Evolutionary conservation across 2,329 filamentous ascomycete species (phyloP), one percentile per base, ranked within the genome.

Genomic region (Alternaria gansuensis): DNA sequence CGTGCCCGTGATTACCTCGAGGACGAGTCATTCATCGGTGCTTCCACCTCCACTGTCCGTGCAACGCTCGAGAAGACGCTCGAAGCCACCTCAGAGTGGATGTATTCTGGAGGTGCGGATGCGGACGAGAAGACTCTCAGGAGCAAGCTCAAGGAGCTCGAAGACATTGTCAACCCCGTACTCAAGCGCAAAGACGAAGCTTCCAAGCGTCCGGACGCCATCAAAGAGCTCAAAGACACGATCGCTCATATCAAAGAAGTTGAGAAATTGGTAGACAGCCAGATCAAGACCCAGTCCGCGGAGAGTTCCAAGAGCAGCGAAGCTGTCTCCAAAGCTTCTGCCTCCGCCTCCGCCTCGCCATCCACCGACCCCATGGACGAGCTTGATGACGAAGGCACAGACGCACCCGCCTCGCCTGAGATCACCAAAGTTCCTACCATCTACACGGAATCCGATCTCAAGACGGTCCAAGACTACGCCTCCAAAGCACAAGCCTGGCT

Each of bases 91-190:
- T 90, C 91, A 68, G 93, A 97, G 10, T 99, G 95, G 94, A 87
- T 99, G 59, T 95, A 97, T 75, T 91, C 87, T 14, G 93, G 93
- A 45, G 92, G 94, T 55, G 84, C 85, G 14, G 88, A 93, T 48
- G 93, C 95, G 4, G 83, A 86, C 34, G 88, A 88, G 57, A 87
- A 91, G 3, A 87, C 89, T 46, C 85, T 99, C 70, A 91, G 89
- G 76, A 84, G 86, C 54, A 92, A 89, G 75, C 85, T 96, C 49
- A 89, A 91, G 77, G 86, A 85, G 43, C 86, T 99, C 49, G 89
- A 92, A 73, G 86, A 88, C 52, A 85, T 97, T 45, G 90, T 93
- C 51, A 82, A 86, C 31, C 94, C 93, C 1, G 87, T 97, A 26
- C 84, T 92, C 67, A 87, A 85, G 72, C 87, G 95, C 59, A 88